Conservation (phyloP, 164 flowering plant genomes). For the Kingdonia uniflora region DNA sequence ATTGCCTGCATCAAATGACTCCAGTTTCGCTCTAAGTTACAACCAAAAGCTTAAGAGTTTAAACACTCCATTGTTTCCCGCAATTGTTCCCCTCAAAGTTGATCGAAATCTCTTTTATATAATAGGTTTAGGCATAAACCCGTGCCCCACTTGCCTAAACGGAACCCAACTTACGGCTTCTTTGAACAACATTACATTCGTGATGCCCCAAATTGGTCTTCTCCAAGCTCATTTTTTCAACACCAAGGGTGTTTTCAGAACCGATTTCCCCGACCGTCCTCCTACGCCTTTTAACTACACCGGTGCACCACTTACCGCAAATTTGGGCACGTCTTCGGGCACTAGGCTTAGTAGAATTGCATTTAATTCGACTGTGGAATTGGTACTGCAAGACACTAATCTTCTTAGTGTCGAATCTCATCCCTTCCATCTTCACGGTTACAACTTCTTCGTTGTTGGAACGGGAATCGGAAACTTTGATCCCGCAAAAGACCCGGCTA, state of each 20-base stretch:
- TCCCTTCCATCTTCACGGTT: constrained; percentile 53
- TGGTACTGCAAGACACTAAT: constrained; percentile 47
- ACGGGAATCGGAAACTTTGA: constrained; percentile 41
- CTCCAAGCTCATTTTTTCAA: constrained; percentile 42
- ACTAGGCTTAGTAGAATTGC: constrained; percentile 34
- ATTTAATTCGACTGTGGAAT: constrained; percentile 39
- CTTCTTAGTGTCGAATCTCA: constrained; percentile 43
- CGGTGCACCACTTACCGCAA: constrained; percentile 45
- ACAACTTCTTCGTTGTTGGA: constrained; percentile 47
- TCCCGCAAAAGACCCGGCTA: constrained; percentile 37
- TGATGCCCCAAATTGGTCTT: constrained; percentile 35
- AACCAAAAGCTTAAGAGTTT: constrained; percentile 26
- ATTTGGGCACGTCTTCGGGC: constrained; percentile 25
- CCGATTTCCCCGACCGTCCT: constrained; percentile 45
- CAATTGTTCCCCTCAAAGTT: constrained; percentile 34
- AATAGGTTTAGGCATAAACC: constrained; percentile 31
- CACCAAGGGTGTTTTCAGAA: constrained; percentile 28
- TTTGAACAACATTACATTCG: constrained; percentile 37
- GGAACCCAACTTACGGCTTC: constrained; percentile 36
- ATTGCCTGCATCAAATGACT: constrained; percentile 29
- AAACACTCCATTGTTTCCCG: constrained; percentile 32
- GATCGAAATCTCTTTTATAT: constrained; percentile 39
- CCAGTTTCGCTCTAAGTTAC: constrained; percentile 27
- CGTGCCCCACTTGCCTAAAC: constrained; percentile 31
- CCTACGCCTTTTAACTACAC: constrained; percentile 36